Percentiles rank a stretch among this genome's conserved stretches.
Evolutionary conservation across 2,329 filamentous ascomycete species (phyloP).

Genomic region (Cadophora sp.): DNA sequence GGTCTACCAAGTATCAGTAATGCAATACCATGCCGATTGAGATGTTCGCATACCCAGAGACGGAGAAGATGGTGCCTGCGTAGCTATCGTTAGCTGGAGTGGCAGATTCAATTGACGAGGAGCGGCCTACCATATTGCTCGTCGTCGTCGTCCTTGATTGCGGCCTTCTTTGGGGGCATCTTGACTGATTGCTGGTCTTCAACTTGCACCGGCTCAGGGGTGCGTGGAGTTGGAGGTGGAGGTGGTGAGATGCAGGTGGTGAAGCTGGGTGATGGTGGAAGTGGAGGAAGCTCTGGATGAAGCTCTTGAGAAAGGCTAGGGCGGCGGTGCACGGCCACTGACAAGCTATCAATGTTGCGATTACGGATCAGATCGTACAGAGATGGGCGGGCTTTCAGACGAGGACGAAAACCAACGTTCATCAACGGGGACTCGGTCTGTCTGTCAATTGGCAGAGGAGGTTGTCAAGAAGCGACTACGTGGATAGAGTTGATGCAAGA

Average conservation of each 20-base stretch:
- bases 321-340: conserved; percentile 31
- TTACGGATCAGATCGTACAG: conserved; percentile 66
- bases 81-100: conserved; percentile 37
- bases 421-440: conserved; percentile 29
- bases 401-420: conserved; percentile 53
- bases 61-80: conserved; percentile 70
- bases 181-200: conserved; percentile 37
- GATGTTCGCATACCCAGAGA: conserved; percentile 61
- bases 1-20: conserved; percentile 61
- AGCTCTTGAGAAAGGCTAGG: conserved; percentile 47
- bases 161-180: conserved; percentile 50
- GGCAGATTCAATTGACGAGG: conserved; percentile 18
- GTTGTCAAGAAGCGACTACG: conserved; percentile 20
- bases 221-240: conserved; percentile 39
- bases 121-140: conserved; percentile 61
- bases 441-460: conserved; percentile 23
- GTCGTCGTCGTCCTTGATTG: conserved; percentile 50
- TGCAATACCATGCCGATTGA: conserved; percentile 28
- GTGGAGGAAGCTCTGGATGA: conserved; percentile 51
- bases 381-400: conserved; percentile 64
- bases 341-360: conserved; percentile 54
- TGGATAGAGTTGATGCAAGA: not conserved
- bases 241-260: conserved; percentile 35
- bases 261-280: conserved; percentile 36
- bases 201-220: conserved; percentile 26